Conservation (phyloP, 495 filamentous ascomycete species). For the Cercophora scortea region DNA sequence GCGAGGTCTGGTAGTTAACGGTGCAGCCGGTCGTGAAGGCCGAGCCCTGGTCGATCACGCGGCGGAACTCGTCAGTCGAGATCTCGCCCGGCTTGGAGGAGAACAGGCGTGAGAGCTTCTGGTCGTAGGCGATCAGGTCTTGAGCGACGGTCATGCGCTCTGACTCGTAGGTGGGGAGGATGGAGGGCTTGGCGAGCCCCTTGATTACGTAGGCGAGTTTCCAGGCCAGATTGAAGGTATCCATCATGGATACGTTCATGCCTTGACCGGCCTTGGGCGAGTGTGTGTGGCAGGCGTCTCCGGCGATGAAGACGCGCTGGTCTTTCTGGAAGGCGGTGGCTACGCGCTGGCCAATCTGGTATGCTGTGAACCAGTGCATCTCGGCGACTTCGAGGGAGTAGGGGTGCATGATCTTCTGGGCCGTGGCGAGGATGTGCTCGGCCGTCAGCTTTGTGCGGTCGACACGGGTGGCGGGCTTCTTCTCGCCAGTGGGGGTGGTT, state of each 20-base stretch:
- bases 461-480: background rate
- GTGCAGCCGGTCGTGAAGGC: background rate
- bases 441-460: background rate
- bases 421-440: background rate
- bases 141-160: conserved; percentile 51
- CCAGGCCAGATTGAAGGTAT: conserved; percentile 64
- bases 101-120: conserved; percentile 43
- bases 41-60: background rate
- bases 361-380: conserved; percentile 45
- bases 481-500: background rate
- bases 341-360: conserved; percentile 53
- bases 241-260: conserved; percentile 63
- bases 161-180: conserved; percentile 51
- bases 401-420: background rate
- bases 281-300: conserved; percentile 62
- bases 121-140: conserved; percentile 53
- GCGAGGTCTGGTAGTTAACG: background rate
- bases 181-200: conserved; percentile 34
- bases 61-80: background rate
- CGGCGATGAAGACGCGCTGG: conserved; percentile 50
- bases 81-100: conserved; percentile 11
- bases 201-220: conserved; percentile 52
- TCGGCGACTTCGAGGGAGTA: conserved; percentile 1
- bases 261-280: conserved; percentile 61
- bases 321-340: conserved; percentile 43